Base-by-base conservation (phyloP, 2,329 filamentous ascomycete genomes). In the Fusarium liriodendri region DNA sequence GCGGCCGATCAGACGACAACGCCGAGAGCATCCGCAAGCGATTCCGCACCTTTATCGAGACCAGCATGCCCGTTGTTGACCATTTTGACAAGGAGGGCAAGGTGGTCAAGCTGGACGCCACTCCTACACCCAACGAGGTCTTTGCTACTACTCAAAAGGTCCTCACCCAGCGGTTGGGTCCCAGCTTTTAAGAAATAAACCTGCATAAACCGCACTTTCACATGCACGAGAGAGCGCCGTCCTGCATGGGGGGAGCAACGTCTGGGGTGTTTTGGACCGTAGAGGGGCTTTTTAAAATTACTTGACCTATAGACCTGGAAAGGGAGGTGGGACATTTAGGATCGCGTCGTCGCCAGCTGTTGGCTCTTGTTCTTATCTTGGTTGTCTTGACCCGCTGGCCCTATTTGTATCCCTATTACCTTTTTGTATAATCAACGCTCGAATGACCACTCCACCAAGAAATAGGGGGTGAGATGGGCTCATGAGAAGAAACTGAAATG, bases 1-100 rank as follows among this genome's bases (percentile, higher is more conserved):
- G 93, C 80, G 97, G 97, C 47, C 89, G 97, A 74, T 87, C 93
- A 60, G 97, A 99, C 83, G 97, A 99, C 85, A 99, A 99, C 82
- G 93, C 91, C 65, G 97, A 98, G 85, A 95, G 92, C 80, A 99
- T 98, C 83, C 93, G 94, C 86, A 99, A 99, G 92, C 90, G 97
- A 66, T 99, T 99, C 89, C 92, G 91, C 81, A 95, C 93, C 5
- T 99, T 98, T 81, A 87, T 97, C 78, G 95, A 98, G 84, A 98
- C 95, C 3, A 98, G 95, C 85, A 98, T 98, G 96, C 97, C 97
- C 29, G 97, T 98, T 55, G 95, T 99, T 64, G 89, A 97, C 77
- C 90, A 94, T 82, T 98, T 93, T 82, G 91, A 93, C 80, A 87
- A 87, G 78, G 87, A 95, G 84, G 91, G 90, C 78, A 92, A 92